Evolutionary conservation across 768 basidiomycete species (phyloP).

Genomic region (Pulveroboletus sp.): DNA sequence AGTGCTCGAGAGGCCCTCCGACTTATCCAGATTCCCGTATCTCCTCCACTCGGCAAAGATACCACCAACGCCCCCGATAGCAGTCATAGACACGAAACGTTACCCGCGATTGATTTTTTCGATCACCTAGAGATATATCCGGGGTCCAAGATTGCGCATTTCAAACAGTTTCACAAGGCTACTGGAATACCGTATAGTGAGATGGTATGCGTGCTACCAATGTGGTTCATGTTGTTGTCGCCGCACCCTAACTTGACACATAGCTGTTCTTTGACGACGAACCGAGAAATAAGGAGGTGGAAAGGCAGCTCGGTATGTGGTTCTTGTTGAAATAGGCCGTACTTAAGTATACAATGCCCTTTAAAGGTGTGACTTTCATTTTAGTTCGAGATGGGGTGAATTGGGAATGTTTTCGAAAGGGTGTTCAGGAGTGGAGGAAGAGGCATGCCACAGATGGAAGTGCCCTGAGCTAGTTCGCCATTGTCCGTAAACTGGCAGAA

Average conservation of each 20-base stretch:
- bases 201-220: constrained; percentile 51
- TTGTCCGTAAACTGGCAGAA: neutral
- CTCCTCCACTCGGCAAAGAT: constrained; percentile 31
- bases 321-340: neutral
- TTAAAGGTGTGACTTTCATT: constrained; percentile 74
- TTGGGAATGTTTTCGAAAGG: constrained; percentile 62
- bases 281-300: constrained; percentile 48
- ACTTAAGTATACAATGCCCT: neutral
- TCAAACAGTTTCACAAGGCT: constrained; percentile 66
- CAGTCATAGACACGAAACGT: constrained; percentile 23
- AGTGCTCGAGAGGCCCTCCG: constrained; percentile 78
- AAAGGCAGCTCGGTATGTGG: constrained; percentile 45
- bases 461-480: constrained; percentile 6
- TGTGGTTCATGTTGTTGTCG: neutral
- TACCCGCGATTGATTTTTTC: constrained; percentile 59
- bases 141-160: constrained; percentile 80
- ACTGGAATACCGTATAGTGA: constrained; percentile 78
- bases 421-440: constrained; percentile 68
- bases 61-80: neutral
- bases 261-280: constrained; percentile 78
- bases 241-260: neutral
- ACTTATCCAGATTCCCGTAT: constrained; percentile 52
- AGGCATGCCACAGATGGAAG: constrained; percentile 30
- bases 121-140: constrained; percentile 76
- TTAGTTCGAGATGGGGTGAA: constrained; percentile 66